Base-by-base conservation (phyloP, 208 protist species). In the Sergeia podlipaevii region DNA sequence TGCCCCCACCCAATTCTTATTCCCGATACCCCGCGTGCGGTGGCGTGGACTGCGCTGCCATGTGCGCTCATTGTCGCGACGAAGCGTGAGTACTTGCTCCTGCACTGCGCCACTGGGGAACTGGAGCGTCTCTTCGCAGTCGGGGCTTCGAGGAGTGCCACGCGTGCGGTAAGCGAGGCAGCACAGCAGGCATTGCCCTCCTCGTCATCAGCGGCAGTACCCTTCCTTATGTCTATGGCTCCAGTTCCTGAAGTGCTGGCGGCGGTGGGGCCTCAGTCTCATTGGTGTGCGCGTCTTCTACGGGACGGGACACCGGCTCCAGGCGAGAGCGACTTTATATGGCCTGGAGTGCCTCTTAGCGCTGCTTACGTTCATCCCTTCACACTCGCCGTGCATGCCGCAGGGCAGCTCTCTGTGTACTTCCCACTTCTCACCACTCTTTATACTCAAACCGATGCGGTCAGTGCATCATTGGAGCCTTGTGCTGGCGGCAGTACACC, bases 241-340 rank as follows among this genome's bases (percentile, higher is more conserved):
- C 83, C 83, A 2, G 71, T 85, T 0, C 74, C 78, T 7, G 83
- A 91, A 60, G 65, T 83, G 17, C 68, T 91, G 13, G 48, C 80
- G 13, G 55, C 64, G 83, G 85, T 3, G 52, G 59, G 15, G 47
- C 39, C 3, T 73, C n/a, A n/a, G n/a, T n/a, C n/a, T n/a, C n/a
- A n/a, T n/a, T n/a, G n/a, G n/a, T n/a, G 72, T 28, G 11, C 67
- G 17, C 83, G 79, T 0, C 65, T 69, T 17, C 65, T 89, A 11
- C 70, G 69, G 3, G 80, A 93, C 37, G 85, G 85, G 34, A 82
- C 67, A 29, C 50, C 65, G 11, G 74, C 81, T 15, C 70, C 77
- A 0, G 80, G 71, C 8, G 41, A 46, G 52, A 65, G 51, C 36
- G 51, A 50, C 30, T 51, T 65, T 18, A 37, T 45, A 18, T 70